Conservation (phyloP, 306 rosid genomes). For the Crotalaria pallida region DNA sequence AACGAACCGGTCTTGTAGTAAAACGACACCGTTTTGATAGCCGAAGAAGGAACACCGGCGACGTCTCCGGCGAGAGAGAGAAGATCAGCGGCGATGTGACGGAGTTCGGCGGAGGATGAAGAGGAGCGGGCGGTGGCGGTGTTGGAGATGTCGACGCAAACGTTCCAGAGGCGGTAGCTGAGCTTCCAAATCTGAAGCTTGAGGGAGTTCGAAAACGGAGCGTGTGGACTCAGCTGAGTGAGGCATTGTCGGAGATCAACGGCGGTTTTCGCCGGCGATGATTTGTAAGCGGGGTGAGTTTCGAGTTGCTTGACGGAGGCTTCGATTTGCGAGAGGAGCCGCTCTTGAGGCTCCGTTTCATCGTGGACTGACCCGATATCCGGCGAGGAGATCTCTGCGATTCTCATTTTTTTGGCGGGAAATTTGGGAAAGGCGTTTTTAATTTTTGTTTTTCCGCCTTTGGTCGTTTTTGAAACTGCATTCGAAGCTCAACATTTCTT, state of each 20-base stretch:
- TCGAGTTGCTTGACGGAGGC: constrained; percentile 55
- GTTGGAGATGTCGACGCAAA: constrained; percentile 87
- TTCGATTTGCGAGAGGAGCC: constrained; percentile 50
- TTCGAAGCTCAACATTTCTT: no score
- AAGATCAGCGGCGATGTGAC: constrained; percentile 69
- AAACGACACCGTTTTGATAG: constrained; percentile 59
- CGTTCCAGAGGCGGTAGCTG: constrained; percentile 91
- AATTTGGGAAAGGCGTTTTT: neutral
- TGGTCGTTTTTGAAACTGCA: neutral
- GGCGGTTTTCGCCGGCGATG: constrained; percentile 30
- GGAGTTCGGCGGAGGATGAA: constrained; percentile 46
- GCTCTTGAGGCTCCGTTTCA: constrained; percentile 34
- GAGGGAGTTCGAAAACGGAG: constrained; percentile 53
- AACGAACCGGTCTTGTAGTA: constrained; percentile 72
- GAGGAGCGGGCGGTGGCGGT: constrained; percentile 47
- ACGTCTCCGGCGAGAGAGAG: constrained; percentile 47
- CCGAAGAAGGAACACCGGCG: constrained; percentile 62
- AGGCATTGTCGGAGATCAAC: constrained; percentile 48
- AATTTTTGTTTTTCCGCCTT: neutral
- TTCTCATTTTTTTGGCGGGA: constrained; percentile 87
- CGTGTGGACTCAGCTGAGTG: constrained; percentile 40
- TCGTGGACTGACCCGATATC: constrained; percentile 28
- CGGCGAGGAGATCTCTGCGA: constrained; percentile 64
- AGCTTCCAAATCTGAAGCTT: constrained; percentile 82
- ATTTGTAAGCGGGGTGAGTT: constrained; percentile 23